Evolutionary conservation across 2,329 filamentous ascomycete genomes (phyloP), one percentile per base, ranked within the genome.

Genomic region (Sporothrix euskadiensis): DNA sequence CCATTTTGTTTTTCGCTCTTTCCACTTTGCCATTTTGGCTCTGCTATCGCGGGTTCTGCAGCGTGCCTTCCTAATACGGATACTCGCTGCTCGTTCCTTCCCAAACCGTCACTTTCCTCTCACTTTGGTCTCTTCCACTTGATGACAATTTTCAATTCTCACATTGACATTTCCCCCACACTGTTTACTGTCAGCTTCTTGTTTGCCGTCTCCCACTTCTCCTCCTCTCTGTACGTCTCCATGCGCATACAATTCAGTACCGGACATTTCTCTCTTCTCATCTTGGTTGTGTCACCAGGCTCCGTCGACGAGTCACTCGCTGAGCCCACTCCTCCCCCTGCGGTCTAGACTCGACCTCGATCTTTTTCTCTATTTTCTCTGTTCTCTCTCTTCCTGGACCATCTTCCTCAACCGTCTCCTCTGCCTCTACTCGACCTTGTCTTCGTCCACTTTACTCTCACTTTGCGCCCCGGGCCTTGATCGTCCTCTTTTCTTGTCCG

Each of bases 51-150:
- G 10, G 14, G 12, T 69, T 52, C 30, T 54, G 68, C 52, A 70
- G 52, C 68, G 52, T 70, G 68, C 68, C 66, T 70, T 59, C 52
- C 68, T 47, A 44, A 54, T n/a, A 39, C n/a, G 68, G 66, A 32
- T 47, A 57, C n/a, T 35, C 30, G 30, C 26, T 12, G 41, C 47
- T n/a, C 47, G 30, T 54, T 54, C 66, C 66, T 41, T 54, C 30
- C n/a, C 49, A n/a, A 32, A 41, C 12, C 26, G 1, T 35, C 44
- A n/a, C 65, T 35, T 52, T 14, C n/a, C 44, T 30, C 44, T 68
- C 65, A 49, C 65, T 22, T 35, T 35, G 26, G 9, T 32, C 16
- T 68, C 8, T 65, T 47, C 14, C 39, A 1, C 4, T 44, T 26
- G 10, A 2, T 26, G 8, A 2, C n/a, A 30, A 8, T 16, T 19